Evolutionary conservation across 1,284 basidiomycete species (phyloP).

Genomic region (Pascua guehoae): DNA sequence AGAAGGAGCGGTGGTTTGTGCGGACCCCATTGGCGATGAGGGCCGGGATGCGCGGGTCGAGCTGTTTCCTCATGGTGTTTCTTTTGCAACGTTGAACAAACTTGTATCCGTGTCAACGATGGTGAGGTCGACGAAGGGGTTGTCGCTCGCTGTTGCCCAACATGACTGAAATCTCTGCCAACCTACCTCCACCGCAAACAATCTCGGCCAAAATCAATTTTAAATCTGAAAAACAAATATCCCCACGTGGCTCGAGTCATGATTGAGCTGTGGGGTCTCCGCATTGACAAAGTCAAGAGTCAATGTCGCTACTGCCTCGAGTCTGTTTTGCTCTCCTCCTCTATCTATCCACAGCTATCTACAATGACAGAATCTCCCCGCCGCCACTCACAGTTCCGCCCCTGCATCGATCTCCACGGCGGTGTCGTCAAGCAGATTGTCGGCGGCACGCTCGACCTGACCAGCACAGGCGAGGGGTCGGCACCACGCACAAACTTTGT

Average conservation of each 20-base stretch:
- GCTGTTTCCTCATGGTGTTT: constrained; percentile 52
- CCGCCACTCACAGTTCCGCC: constrained; percentile 63
- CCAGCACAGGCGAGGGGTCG: constrained; percentile 48
- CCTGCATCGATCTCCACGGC: constrained; percentile 95
- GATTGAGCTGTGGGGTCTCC: too few relatives aligned
- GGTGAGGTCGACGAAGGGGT: not conserved
- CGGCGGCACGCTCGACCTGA: constrained; percentile 71
- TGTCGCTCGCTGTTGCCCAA: not conserved
- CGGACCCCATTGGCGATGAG: constrained; percentile 92
- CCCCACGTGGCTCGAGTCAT: too few relatives aligned
- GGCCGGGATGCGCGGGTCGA: constrained; percentile 88
- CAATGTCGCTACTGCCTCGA: too few relatives aligned
- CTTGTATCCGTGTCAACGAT: not conserved
- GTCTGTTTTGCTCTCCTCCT: too few relatives aligned
- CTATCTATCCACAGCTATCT: too few relatives aligned
- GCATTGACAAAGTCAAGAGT: too few relatives aligned
- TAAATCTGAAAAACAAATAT: too few relatives aligned
- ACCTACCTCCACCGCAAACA: constrained; percentile 2
- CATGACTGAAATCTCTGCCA: constrained; percentile 10
- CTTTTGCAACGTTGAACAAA: not conserved
- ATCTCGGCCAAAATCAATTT: too few relatives aligned
- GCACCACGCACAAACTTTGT: constrained; percentile 88
- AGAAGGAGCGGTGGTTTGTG: constrained; percentile 89
- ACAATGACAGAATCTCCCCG: constrained; percentile 4
- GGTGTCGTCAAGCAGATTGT: constrained; percentile 98